Base-by-base conservation (phyloP, 805 yeast genomes). In the Yueomyces sinensis region DNA sequence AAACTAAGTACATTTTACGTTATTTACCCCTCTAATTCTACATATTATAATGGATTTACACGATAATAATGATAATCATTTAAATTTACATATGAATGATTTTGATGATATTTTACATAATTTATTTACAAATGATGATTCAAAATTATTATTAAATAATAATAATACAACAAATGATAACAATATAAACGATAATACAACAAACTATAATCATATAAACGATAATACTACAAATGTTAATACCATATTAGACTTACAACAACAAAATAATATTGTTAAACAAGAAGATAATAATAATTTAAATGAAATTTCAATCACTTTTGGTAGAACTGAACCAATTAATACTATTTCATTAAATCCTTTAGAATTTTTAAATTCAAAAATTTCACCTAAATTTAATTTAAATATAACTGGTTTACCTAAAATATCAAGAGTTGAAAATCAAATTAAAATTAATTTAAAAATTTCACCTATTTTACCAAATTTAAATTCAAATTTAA, bases 361-460 rank as follows among this genome's bases (percentile, higher is more conserved):
- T 3, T 11, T 17, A 28, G 27, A 28, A 4, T 31, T 17, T 20
- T 15, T 13, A 14, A 18, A 27, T 27, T n/a, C 27, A 13, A 22
- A 24, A 31, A 25, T 34, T 25, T 24, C 15, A 30, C 6, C 32
- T 19, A 24, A 9, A 15, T 75, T 70, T 51, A 60, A 65, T 36
- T 43, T 81, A 35, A 53, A 59, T 18, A 61, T 89, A 1, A 55
- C 65, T 6, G 79, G 76, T 34, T 63, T 89, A 31, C 96, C 96
- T 2, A 60, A 71, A 4, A 76, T 74, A 44, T 83, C 95, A 11
- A 72, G 98, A 43, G 98, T 89, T 5, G 98, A 89, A 58, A 89
- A 96, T 13, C 98, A 91, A 59, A 83, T 91, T 52, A 87, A 84
- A 54, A 62, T 93, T 30, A 67, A 68, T 30, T 58, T 89, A 16